Percentiles rank a stretch among this genome's conserved stretches.
Evolutionary conservation across 495 filamentous ascomycete genomes (phyloP).

Genomic region (Neurospora sp.): DNA sequence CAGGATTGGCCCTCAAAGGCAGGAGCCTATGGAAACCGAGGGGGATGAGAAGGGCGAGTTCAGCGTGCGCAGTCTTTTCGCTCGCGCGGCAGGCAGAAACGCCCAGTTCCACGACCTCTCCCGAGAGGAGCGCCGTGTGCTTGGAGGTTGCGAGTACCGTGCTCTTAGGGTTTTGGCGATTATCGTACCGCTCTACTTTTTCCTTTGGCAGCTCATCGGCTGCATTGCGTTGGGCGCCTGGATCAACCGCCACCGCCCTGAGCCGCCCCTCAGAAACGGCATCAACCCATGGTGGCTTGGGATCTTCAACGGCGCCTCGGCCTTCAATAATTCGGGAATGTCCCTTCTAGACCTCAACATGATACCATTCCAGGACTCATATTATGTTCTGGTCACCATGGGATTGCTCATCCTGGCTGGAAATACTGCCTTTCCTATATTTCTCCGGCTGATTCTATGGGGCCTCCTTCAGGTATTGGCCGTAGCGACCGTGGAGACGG

Average conservation of each 20-base stretch:
- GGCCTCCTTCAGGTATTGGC: constrained; percentile 32
- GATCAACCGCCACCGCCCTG: constrained; percentile 48
- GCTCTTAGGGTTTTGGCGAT: constrained; percentile 62
- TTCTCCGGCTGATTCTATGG: constrained; percentile 72
- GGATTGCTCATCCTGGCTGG: constrained; percentile 70
- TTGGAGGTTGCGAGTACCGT: constrained; percentile 74
- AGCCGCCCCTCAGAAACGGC: constrained; percentile 53
- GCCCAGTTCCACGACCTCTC: constrained; percentile 63
- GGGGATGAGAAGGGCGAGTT: constrained; percentile 4
- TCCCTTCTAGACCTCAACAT: constrained; percentile 75
- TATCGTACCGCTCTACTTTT: constrained; percentile 65
- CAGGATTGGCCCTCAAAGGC: not conserved
- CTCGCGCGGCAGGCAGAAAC: constrained; percentile 50
- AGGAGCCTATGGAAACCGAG: not conserved
- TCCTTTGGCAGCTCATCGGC: constrained; percentile 62
- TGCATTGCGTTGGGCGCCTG: constrained; percentile 64
- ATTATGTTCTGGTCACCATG: constrained; percentile 70
- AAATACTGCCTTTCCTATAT: constrained; percentile 70
- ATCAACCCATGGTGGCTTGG: constrained; percentile 57
- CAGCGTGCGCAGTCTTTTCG: constrained; percentile 17
- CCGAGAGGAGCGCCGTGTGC: constrained; percentile 54
- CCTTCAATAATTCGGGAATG: constrained; percentile 88
- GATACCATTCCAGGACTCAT: constrained; percentile 53
- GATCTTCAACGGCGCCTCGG: constrained; percentile 60
- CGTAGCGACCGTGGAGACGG: constrained; percentile 16